Evolutionary conservation across 305 asterid species (phyloP).

Genomic region (Fraxinus latifolia): DNA sequence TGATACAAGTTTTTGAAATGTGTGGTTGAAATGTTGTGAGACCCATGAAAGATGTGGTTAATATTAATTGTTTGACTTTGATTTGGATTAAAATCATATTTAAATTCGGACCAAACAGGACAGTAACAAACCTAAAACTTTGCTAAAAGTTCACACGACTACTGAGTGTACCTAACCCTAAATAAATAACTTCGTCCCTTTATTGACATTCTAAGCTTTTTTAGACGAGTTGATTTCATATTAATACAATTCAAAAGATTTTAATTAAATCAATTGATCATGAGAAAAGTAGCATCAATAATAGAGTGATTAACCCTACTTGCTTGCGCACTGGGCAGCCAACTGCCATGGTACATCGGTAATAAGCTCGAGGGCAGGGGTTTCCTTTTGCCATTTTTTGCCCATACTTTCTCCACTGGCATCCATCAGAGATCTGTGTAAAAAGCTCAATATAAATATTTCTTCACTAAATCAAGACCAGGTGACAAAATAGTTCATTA

Average conservation of each 20-base stretch:
- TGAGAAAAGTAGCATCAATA: too few relatives aligned
- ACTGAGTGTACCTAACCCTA: not conserved
- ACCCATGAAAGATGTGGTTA: too few relatives aligned
- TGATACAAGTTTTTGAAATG: too few relatives aligned
- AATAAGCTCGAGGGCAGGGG: slow-evolving; percentile 66
- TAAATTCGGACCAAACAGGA: too few relatives aligned
- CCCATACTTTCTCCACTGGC: slow-evolving; percentile 71
- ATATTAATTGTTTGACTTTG: too few relatives aligned
- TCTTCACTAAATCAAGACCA: not conserved
- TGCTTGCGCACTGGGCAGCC: slow-evolving; percentile 64
- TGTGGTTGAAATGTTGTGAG: too few relatives aligned
- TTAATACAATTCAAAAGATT: not conserved
- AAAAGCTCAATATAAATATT: not conserved
- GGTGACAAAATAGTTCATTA: not conserved
- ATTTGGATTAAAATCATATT: too few relatives aligned
- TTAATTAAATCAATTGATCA: too few relatives aligned
- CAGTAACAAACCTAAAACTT: not conserved
- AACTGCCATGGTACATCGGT: slow-evolving; percentile 55
- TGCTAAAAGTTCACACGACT: not conserved
- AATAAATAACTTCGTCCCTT: too few relatives aligned
- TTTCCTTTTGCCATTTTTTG: slow-evolving; percentile 65
- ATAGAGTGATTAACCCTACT: slow-evolving; percentile 18
- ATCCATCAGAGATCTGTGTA: slow-evolving; percentile 54
- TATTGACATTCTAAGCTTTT: not conserved
- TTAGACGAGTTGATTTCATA: not conserved